Base-by-base conservation (phyloP, 1,284 basidiomycete genomes). In the Fomitopsis palustris region DNA sequence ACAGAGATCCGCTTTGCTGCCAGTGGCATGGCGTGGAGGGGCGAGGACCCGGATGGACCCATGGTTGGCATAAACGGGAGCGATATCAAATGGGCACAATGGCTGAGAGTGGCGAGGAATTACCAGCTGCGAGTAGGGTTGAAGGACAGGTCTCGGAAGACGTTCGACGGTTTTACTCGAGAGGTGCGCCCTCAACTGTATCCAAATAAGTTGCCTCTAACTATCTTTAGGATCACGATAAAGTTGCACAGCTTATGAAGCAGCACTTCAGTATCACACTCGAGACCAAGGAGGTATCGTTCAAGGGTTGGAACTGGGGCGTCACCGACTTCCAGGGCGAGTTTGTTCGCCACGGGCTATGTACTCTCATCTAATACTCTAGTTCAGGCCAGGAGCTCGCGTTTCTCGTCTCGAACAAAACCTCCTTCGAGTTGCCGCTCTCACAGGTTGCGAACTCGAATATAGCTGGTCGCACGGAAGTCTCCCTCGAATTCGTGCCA, bases 301-400 rank as follows among this genome's bases (percentile, higher is more conserved):
- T 96, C 70, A 94, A 95, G 71, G 97, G 97, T 1, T 99, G 95
- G 95, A 99, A 99, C 73, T 99, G 97, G 97, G 97, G 97, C 17
- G 85, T 91, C 41, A 93, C 93, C 3, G 93, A 96, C 69, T 95
- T 99, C 65, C 92, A 94, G 81, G 92, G 95, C 93, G 64, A 63
- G 83, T 72, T 7, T 3, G 29, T 17, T 21, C 14, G 43, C 10
- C 9, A 19, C 9, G 33, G 16, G n/a, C 8, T 12, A 8, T 29
- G 19, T 56, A 23, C 29, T 41, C 25, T 55, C 39, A 27, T 42
- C 58, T 52, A 19, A 52, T 23, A 2, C 31, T 19, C 17, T 12
- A 1, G 9, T 19, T 17, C 65, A 97, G 95, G 92, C 56, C 85
- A 90, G 72, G 94, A 98, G 60, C 81, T 98, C 35, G 91, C 88